phyloP scores from a whole-genome alignment of 192 early-diverging fungal species.

The Diversispora epigaea region DNA sequence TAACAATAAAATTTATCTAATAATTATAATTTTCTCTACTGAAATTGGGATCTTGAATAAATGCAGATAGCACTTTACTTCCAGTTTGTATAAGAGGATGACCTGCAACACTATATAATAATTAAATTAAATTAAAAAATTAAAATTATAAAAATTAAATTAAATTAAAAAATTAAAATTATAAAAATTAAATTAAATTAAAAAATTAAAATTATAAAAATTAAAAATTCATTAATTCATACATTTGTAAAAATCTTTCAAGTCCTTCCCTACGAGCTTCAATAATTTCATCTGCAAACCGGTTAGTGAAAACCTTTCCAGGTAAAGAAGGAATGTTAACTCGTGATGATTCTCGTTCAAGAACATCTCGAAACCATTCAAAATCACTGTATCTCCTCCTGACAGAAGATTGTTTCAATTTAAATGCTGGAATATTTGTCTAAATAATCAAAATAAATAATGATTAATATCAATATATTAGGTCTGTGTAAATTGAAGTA shows the following conservation, averaged over 20 bases:
- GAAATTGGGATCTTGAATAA: constrained; percentile 93
- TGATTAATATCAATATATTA: background rate
- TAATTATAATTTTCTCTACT: constrained; percentile 72
- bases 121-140: constrained; percentile 1
- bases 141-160: constrained; percentile 5
- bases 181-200: constrained; percentile 7
- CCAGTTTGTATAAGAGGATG: constrained; percentile 98
- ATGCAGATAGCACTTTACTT: constrained; percentile 87
- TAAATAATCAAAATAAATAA: constrained; percentile 39
- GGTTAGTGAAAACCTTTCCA: constrained; percentile 94
- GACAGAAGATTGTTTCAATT: constrained; percentile 76
- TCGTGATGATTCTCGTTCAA: constrained; percentile 86
- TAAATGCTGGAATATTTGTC: constrained; percentile 98
- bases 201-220: background rate
- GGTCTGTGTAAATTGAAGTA: background rate
- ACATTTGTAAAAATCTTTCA: constrained; percentile 96
- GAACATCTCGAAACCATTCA: constrained; percentile 95
- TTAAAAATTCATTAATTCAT: constrained; percentile 35
- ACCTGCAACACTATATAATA: constrained; percentile 71
- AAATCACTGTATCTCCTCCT: constrained; percentile 96
- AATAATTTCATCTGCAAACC: constrained; percentile 95
- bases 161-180: constrained; percentile 5
- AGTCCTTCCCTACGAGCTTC: constrained; percentile 86
- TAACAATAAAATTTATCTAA: no score
- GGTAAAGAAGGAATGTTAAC: constrained; percentile 96